phyloP scores from a whole-genome alignment of 2,329 filamentous ascomycete species.

The Cercospora brassicicola region DNA sequence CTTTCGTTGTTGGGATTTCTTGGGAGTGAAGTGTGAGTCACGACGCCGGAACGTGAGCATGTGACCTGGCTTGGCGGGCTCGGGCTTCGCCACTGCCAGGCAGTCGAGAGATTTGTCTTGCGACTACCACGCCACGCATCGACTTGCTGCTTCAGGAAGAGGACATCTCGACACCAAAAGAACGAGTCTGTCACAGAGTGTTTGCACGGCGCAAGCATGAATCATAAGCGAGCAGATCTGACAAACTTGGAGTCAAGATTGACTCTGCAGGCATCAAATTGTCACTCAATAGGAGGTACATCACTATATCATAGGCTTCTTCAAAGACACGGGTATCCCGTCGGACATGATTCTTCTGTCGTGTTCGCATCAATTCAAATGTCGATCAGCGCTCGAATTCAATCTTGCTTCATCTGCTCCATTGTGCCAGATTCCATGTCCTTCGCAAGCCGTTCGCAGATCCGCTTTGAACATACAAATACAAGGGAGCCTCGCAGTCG shows the following conservation, averaged over 20 bases:
- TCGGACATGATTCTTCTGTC: background rate
- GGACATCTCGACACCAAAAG: too few species aligned
- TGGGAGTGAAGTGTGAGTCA: conserved; percentile 7
- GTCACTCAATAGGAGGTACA: background rate
- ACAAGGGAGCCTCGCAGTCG: background rate
- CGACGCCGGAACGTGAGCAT: conserved; percentile 8
- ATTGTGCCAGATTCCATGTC: background rate
- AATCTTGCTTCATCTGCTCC: background rate
- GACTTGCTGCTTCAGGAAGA: too few species aligned
- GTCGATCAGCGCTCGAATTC: background rate
- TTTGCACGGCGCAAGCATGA: background rate
- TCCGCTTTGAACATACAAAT: background rate
- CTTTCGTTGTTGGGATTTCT: conserved; percentile 3
- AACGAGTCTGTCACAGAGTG: background rate
- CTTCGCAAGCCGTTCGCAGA: background rate
- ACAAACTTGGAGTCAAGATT: background rate
- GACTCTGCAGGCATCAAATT: background rate
- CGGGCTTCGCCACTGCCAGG: conserved; percentile 11
- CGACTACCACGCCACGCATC: background rate
- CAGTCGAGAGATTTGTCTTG: background rate
- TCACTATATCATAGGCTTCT: background rate
- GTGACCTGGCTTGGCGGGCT: conserved; percentile 8
- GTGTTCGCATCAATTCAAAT: background rate
- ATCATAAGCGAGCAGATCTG: background rate
- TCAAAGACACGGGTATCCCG: background rate